phyloP scores from a whole-genome alignment of 306 rosid genomes.

The Glycine soja region DNA sequence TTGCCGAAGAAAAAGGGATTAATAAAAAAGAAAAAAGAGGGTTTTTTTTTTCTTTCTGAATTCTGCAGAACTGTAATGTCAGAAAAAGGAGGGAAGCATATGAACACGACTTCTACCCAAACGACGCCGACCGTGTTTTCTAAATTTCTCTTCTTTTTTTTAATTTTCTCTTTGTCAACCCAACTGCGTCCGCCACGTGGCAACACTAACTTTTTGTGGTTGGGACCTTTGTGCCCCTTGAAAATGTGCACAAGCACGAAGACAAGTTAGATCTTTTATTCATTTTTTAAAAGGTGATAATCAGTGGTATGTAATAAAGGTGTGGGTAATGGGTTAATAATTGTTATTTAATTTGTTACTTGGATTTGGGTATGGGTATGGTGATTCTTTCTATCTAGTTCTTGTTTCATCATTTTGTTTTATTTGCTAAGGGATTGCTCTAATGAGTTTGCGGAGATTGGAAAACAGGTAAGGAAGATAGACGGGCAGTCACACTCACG shows the following conservation, averaged over 20 bases:
- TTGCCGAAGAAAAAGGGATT: background rate
- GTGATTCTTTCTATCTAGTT: background rate
- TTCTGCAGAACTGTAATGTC: slow-evolving; percentile 56
- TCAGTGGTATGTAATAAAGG: too few relatives aligned
- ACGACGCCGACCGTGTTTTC: slow-evolving; percentile 47
- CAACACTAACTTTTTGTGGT: background rate
- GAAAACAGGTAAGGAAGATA: slow-evolving; percentile 40
- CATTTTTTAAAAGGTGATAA: too few relatives aligned
- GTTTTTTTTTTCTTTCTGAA: background rate
- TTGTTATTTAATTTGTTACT: background rate
- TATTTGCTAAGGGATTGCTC: slow-evolving; percentile 2
- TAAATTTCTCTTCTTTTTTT: background rate
- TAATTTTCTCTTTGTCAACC: slow-evolving; percentile 44
- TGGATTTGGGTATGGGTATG: slow-evolving; percentile 16
- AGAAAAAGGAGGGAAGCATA: slow-evolving; percentile 51
- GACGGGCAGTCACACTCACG: slow-evolving; percentile 32
- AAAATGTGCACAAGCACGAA: background rate
- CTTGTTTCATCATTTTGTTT: slow-evolving; percentile 14
- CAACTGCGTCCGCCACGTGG: slow-evolving; percentile 46
- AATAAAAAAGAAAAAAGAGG: background rate
- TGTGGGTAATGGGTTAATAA: background rate
- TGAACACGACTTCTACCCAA: slow-evolving; percentile 44
- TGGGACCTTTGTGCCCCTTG: slow-evolving; percentile 24
- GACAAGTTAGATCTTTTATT: background rate
- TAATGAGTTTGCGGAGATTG: slow-evolving; percentile 34